Percentiles rank a stretch among this genome's conserved stretches.
Evolutionary conservation across 345 rosid genomes (phyloP).

Genomic region (Clausena lansium): DNA sequence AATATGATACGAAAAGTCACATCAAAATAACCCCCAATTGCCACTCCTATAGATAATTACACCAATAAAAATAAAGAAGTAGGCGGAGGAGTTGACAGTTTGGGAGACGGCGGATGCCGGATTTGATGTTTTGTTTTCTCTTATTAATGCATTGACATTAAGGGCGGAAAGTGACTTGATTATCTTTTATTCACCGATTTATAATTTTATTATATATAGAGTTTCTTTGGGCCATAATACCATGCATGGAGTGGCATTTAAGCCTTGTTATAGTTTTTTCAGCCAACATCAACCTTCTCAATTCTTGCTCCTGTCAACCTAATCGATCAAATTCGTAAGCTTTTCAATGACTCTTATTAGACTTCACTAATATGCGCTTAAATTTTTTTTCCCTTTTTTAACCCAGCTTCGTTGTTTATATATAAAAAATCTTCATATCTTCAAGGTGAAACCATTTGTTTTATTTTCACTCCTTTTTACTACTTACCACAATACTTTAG

Average conservation of each 20-base stretch:
- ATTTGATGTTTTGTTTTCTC: no score
- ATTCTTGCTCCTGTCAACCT: not conserved
- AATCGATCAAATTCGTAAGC: not conserved
- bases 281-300: not conserved
- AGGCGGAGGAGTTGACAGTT: no score
- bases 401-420: not conserved
- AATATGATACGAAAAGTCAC: no score
- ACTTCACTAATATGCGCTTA: not conserved
- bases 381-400: not conserved
- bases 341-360: not conserved
- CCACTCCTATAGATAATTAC: no score
- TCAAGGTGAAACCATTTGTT: not conserved
- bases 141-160: no score
- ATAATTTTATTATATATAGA: not conserved
- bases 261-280: not conserved
- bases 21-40: no score
- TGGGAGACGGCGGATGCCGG: no score
- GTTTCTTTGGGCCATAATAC: not conserved
- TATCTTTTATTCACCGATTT: not conserved
- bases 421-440: not conserved
- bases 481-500: not conserved
- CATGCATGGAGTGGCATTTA: not conserved
- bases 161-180: not conserved
- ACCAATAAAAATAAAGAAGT: no score
- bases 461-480: not conserved